Conservation (phyloP, 2,329 filamentous ascomycete species). For the Didymella segeticola region DNA sequence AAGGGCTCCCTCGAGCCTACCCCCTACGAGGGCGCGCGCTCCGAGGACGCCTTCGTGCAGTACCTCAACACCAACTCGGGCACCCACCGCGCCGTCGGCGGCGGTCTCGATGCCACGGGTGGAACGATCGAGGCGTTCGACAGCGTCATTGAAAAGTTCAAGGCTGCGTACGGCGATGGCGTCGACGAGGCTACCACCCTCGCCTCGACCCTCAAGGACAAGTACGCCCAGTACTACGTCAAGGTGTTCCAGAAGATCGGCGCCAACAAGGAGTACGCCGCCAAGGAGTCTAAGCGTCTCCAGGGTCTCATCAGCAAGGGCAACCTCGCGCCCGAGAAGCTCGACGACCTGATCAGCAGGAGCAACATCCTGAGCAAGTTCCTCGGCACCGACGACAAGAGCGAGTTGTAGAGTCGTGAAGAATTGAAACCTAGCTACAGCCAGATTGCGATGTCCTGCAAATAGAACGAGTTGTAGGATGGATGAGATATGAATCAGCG, state of each 20-base stretch:
- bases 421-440: too few relatives aligned
- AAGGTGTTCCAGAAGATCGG: conserved; percentile 86
- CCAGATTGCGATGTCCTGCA: too few relatives aligned
- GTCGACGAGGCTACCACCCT: conserved; percentile 75
- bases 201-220: conserved; percentile 71
- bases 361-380: conserved; percentile 89
- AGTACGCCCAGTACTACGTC: conserved; percentile 93
- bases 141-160: conserved; percentile 74
- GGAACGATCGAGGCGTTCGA: conserved; percentile 85
- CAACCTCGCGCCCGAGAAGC: conserved; percentile 81
- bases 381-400: conserved; percentile 67
- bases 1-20: conserved; percentile 77
- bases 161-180: conserved; percentile 66
- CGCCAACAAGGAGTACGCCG: conserved; percentile 77
- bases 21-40: conserved; percentile 76
- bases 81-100: conserved; percentile 82
- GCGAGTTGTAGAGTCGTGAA: conserved; percentile 71
- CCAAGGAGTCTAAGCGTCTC: conserved; percentile 85
- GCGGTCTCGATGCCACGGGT: conserved; percentile 76
- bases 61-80: conserved; percentile 91
- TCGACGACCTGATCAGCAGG: conserved; percentile 85
- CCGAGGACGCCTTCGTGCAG: conserved; percentile 75
- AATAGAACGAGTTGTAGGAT: conserved; percentile 1
- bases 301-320: conserved; percentile 85
- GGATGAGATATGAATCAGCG: conserved; percentile 8